Conservation (phyloP, 331 rosid species). For the Spiraea crenata region DNA sequence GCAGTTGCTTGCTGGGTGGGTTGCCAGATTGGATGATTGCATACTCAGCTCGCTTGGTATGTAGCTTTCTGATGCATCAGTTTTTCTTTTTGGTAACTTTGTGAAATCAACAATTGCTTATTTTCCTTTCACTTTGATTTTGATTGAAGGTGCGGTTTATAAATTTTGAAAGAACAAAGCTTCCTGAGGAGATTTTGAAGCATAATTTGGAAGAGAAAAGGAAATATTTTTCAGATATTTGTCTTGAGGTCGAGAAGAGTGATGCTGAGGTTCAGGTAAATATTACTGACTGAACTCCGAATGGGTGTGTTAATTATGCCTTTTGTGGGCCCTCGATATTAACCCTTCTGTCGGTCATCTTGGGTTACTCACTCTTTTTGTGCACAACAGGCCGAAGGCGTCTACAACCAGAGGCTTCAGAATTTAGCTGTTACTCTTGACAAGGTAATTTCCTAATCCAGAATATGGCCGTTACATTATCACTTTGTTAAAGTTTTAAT, state of each 20-base stretch:
- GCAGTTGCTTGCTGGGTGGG: constrained; percentile 95
- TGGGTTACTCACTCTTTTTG: constrained; percentile 17
- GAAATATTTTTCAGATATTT: constrained; percentile 86
- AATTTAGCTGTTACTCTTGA: constrained; percentile 98
- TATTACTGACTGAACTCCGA: constrained; percentile 11
- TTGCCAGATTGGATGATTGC: constrained; percentile 97
- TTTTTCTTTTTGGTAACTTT: not conserved
- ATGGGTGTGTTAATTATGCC: not conserved
- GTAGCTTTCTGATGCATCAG: constrained; percentile 20
- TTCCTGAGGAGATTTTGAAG: constrained; percentile 85
- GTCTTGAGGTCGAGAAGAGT: constrained; percentile 92
- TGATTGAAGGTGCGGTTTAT: constrained; percentile 86
- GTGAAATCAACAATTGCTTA: constrained; percentile 13
- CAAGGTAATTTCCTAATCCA: constrained; percentile 57
- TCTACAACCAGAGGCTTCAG: constrained; percentile 98
- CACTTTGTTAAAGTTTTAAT: not conserved
- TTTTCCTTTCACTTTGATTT: constrained; percentile 20
- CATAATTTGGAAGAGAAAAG: constrained; percentile 92
- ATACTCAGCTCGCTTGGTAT: constrained; percentile 95
- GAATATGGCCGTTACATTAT: not conserved
- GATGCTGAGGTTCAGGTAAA: constrained; percentile 97
- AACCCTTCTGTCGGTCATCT: not conserved
- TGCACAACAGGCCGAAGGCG: constrained; percentile 87
- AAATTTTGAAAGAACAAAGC: constrained; percentile 92
- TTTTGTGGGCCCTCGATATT: not conserved